phyloP scores from a whole-genome alignment of 352 stramenopile species.

The Phytopythium helicoides region DNA sequence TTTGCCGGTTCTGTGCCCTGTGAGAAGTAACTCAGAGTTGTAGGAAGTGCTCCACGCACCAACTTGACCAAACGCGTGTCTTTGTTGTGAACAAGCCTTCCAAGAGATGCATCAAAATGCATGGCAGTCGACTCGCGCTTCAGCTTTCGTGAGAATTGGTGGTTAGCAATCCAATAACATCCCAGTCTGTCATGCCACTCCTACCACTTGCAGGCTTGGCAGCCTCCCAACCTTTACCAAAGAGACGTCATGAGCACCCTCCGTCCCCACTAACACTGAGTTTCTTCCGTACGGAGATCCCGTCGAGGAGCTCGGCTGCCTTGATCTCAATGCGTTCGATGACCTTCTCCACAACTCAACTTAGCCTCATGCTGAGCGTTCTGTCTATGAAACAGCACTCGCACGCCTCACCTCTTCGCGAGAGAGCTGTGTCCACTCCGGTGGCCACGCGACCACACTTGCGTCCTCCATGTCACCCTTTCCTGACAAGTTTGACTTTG shows the following conservation, averaged over 20 bases:
- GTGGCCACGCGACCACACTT: too few species aligned
- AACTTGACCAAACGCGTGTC: conserved; percentile 57
- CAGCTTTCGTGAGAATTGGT: conserved; percentile 29
- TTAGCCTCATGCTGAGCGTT: conserved; percentile 13
- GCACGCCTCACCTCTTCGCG: conserved; percentile 36
- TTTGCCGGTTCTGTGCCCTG: conserved; percentile 44
- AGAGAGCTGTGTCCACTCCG: conserved; percentile 13
- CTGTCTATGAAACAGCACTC: background rate
- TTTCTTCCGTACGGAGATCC: conserved; percentile 33
- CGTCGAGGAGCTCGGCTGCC: conserved; percentile 52
- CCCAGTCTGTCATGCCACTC: background rate
- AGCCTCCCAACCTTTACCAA: conserved; percentile 35
- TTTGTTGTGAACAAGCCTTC: conserved; percentile 54
- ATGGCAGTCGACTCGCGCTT: conserved; percentile 51
- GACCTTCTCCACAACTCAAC: conserved; percentile 29
- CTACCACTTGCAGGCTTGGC: conserved; percentile 59
- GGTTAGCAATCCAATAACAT: background rate
- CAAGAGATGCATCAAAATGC: conserved; percentile 52
- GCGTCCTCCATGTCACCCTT: conserved; percentile 2
- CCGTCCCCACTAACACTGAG: background rate
- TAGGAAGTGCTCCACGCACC: conserved; percentile 19
- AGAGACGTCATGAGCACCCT: background rate
- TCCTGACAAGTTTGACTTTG: background rate
- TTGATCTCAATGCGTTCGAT: conserved; percentile 43
- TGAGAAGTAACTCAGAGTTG: background rate